These are phyloP conservation scores for Cyberlindnera maritima DNA, from an alignment of 805 yeast species.

Conservation along the genomic window DNA sequence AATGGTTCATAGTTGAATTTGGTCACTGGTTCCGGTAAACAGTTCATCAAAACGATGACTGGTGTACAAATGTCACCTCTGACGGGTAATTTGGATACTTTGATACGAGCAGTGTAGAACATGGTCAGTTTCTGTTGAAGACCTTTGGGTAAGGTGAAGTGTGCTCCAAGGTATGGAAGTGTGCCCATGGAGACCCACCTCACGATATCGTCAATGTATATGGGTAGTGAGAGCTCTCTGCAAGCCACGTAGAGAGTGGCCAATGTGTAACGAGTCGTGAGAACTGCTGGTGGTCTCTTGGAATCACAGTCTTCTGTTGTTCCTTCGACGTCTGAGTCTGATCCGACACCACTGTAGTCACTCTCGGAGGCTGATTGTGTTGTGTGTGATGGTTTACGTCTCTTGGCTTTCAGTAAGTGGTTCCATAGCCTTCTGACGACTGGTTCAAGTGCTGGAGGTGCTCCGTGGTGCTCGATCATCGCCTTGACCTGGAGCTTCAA, in stretches of 20 bases:
- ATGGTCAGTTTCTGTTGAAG: constrained; percentile 38
- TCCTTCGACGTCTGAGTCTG: neutral
- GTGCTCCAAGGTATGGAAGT: constrained; percentile 48
- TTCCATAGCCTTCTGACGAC: constrained; percentile 39
- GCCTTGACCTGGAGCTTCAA: constrained; percentile 46
- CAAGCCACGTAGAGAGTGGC: constrained; percentile 50
- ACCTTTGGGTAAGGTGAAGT: constrained; percentile 37
- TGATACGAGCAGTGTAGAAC: constrained; percentile 38
- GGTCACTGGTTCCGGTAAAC: constrained; percentile 1
- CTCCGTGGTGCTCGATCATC: constrained; percentile 33
- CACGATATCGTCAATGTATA: constrained; percentile 48
- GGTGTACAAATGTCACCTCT: constrained; percentile 35
- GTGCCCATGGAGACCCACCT: constrained; percentile 39
- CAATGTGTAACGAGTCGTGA: constrained; percentile 13
- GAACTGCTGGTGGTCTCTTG: neutral
- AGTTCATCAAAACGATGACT: constrained; percentile 21
- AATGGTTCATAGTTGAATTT: constrained; percentile 35
- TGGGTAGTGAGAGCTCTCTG: constrained; percentile 45
- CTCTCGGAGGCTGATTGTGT: neutral
- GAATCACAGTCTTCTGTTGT: neutral
- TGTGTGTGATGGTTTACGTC: neutral
- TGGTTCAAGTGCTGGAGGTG: constrained; percentile 31
- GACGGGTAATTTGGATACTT: constrained; percentile 33
- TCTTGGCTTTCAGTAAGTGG: constrained; percentile 1
- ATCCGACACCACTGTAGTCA: constrained; percentile 3